Evolutionary conservation across 257 asterid species (phyloP).

Genomic region (Ocimum tenuiflorum): DNA sequence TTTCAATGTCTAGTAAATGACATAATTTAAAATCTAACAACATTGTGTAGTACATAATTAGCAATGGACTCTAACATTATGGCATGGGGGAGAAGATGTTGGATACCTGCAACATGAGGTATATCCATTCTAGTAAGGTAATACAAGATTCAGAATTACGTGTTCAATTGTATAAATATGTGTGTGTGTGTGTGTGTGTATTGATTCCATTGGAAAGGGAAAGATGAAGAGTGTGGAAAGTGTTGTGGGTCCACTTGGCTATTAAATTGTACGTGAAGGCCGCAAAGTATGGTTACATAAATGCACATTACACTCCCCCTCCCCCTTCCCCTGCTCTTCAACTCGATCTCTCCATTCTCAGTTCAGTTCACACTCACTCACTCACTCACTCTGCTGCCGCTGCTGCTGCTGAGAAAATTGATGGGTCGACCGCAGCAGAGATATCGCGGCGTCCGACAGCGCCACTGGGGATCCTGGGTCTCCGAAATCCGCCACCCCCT

Average conservation of each 20-base stretch:
- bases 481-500: conserved; percentile 95
- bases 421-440: conserved; percentile 74
- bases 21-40: too few relatives aligned
- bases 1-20: too few relatives aligned
- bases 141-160: not conserved
- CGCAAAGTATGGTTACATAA: conserved; percentile 41
- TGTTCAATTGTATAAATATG: too few relatives aligned
- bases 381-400: not conserved
- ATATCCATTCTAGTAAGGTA: not conserved
- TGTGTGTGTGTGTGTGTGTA: not conserved
- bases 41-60: too few relatives aligned
- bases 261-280: conserved; percentile 46
- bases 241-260: conserved; percentile 36
- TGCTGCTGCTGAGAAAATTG: too few relatives aligned
- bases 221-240: conserved; percentile 21
- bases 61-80: too few relatives aligned
- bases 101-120: conserved; percentile 11
- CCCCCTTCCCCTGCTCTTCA: conserved; percentile 10
- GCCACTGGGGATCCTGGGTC: conserved; percentile 99
- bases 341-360: not conserved
- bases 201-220: conserved; percentile 22
- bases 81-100: not conserved
- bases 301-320: conserved; percentile 28
- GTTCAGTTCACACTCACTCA: not conserved
- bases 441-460: conserved; percentile 83